Conservation (phyloP, 2,329 filamentous ascomycete species). For the Ophiostoma piceae region DNA sequence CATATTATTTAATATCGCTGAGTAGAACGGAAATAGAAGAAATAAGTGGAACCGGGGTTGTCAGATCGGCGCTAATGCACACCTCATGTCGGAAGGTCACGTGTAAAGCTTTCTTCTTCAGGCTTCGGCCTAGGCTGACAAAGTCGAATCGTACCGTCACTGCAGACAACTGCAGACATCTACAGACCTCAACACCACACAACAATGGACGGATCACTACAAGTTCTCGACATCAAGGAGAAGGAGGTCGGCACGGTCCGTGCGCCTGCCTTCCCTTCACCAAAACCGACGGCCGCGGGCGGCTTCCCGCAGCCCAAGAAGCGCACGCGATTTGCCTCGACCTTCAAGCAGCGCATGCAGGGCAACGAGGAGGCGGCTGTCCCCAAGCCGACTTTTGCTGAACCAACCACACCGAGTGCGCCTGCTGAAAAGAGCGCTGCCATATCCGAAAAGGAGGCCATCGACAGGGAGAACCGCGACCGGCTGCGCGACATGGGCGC, state of each 20-base stretch:
- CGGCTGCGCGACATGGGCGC: constrained; percentile 72
- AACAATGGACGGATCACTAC: constrained; percentile 41
- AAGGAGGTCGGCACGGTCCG: constrained; percentile 56
- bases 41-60: constrained; percentile 14
- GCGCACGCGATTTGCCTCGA: constrained; percentile 59
- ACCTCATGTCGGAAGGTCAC: constrained; percentile 24
- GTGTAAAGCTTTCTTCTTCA: constrained; percentile 13
- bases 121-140: background rate
- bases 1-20: background rate
- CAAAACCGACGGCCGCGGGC: constrained; percentile 41
- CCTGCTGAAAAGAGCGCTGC: background rate
- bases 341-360: constrained; percentile 63
- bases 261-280: constrained; percentile 58
- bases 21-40: constrained; percentile 20
- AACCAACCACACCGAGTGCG: background rate
- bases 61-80: constrained; percentile 30
- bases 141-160: background rate
- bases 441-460: constrained; percentile 57
- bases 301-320: constrained; percentile 91
- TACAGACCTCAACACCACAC: no score
- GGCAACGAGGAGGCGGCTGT: background rate
- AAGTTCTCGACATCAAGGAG: constrained; percentile 75
- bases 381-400: background rate
- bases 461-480: constrained; percentile 76
- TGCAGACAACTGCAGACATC: background rate